Base-by-base conservation (phyloP, 208 protist species). In the Leishmania major region DNA sequence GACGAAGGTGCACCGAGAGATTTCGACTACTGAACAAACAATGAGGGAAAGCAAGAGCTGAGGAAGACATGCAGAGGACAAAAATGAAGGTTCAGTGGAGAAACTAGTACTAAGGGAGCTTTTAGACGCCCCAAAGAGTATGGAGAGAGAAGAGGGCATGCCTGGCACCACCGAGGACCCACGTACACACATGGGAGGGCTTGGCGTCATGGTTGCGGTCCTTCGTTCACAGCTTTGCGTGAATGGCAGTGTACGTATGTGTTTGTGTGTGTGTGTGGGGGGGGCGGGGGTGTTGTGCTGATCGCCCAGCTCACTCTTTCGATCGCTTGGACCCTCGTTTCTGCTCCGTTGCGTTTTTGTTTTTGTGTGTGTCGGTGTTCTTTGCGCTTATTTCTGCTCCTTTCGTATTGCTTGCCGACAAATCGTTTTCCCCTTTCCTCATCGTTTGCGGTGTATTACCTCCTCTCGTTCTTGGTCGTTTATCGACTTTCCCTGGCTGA, bases 1-100 rank as follows among this genome's bases (percentile, higher is more conserved):
- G 62, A 69, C 31, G 77, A 66, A 4, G 84, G 77, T 35, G 80
- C 83, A 22, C 71, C 84, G 22, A 82, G 82, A 7, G 81, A 87
- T 19, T 43, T 81, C 22, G 78, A 87, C 45, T 81, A 84, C 64
- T 77, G 79, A 69, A 47, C 40, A 60, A 66, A 57, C 49, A 67
- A n/a, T 28, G 17, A n/a, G 10, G 17, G n/a, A 37, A 19, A 35
- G 67, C 67, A 55, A 3, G 45, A 55, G 10, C 45, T 69, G 7
- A 64, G 22, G n/a, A 69, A 69, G 31, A 25, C 31, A 40, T 4
- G 15, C 13, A 17, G 62, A 69, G 62, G 4, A 19, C 31, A 40
- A 19, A 35, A 25, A 22, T 35, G 1, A 69, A 35, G 62, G 31
- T 40, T 8, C 3, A 62, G 57, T 25, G 31, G 28, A 19, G 28